Evolutionary conservation across 345 rosid species (phyloP).

Genomic region (Geranium rotundifolium): DNA sequence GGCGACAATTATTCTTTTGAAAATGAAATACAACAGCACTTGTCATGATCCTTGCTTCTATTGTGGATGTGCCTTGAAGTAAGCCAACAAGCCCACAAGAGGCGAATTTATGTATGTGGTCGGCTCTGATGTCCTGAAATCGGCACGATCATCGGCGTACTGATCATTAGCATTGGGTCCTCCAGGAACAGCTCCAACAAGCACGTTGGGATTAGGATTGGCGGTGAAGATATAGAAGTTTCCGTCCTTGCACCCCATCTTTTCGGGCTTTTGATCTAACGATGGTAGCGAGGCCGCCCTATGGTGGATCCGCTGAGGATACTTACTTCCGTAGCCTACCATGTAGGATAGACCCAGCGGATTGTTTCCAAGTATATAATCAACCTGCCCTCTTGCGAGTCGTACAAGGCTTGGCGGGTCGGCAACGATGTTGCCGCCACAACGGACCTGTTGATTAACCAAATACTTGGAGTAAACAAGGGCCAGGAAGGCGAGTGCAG

Average conservation of each 20-base stretch:
- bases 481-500: conserved; percentile 38
- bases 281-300: conserved; percentile 65
- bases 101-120: conserved; percentile 60
- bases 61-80: conserved; percentile 14
- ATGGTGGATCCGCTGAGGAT: conserved; percentile 62
- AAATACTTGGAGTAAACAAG: conserved; percentile 36
- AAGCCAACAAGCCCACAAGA: conserved; percentile 51
- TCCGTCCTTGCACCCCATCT: conserved; percentile 44
- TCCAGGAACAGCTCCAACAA: conserved; percentile 66
- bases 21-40: too few relatives aligned
- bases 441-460: conserved; percentile 11
- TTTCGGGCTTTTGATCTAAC: conserved; percentile 20
- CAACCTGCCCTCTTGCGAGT: conserved; percentile 31
- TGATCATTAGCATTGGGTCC: conserved; percentile 55
- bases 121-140: conserved; percentile 38
- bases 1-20: too few relatives aligned
- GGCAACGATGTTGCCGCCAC: conserved; percentile 27
- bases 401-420: conserved; percentile 19
- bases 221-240: conserved; percentile 19
- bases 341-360: conserved; percentile 69
- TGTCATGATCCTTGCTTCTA: too few relatives aligned
- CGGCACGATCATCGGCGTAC: conserved; percentile 28
- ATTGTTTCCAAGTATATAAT: conserved; percentile 76
- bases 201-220: conserved; percentile 46
- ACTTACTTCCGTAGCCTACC: conserved; percentile 65